Base-by-base conservation (phyloP, 352 stramenopile genomes). In the Synura sp. region DNA sequence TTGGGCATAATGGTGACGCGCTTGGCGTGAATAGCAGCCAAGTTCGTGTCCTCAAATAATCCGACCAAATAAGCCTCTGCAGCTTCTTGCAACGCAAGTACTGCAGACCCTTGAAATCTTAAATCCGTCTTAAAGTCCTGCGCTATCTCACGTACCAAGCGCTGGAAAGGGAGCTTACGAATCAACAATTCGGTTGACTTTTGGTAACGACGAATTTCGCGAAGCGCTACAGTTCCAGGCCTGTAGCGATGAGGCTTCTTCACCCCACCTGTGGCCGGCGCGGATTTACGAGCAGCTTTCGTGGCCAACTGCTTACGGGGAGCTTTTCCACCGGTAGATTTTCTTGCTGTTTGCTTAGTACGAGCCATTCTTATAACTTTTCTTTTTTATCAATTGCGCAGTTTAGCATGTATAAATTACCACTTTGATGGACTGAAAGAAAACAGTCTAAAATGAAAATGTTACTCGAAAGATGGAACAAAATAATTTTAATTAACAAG, bases 1-100 rank as follows among this genome's bases (percentile, higher is more conserved):
- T 96, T 97, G 38, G 93, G 93, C 92, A 98, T 97, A 85, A 98
- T 97, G n/a, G 93, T 98, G 29, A 98, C 91, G 49, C 93, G 90
- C 84, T 97, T 97, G 79, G 92, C 93, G 85, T 98, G 93, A 81
- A 98, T 97, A 74, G 93, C 92, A 83, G 90, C 95, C 57, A 97
- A 83, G 87, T 97, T 97, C 44, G 92, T 96, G 85, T 97, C 92
- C 82, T 97, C 93, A 77, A 97, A 97, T 42, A 97, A 88, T 34
- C 90, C 91, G n/a, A 97, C 91, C 14, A 97, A 88, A 85, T 97
- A 97, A 38, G 91, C 92, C 84, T 97, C 92, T 22, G 90, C 88
- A 42, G 92, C 90, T 84, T 95, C 90, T 87, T 96, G 91, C 41
- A 96, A 86, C 25, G 91, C 91, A 60, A 95, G 83, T 75, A 96